Conservation (phyloP, 139 green algal species). For the Chlamydomonas schloesseri region DNA sequence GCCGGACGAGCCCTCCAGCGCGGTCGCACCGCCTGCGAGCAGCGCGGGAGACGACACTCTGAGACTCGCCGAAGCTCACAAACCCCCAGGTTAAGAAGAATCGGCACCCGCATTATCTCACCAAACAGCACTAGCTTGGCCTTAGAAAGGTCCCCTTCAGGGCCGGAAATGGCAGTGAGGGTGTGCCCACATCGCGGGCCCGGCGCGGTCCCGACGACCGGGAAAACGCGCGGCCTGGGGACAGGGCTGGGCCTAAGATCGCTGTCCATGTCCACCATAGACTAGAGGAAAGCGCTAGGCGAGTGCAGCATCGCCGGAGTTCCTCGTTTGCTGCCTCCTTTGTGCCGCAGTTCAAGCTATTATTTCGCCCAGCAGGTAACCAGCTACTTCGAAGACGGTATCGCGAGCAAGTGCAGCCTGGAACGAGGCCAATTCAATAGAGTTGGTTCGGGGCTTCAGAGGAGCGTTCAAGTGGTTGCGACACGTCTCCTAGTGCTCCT, state of each 20-base stretch:
- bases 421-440: no score
- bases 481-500: no score
- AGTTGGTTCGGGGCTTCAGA: no score
- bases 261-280: constrained; percentile 18
- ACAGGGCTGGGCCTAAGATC: constrained; percentile 40
- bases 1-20: constrained; percentile 81
- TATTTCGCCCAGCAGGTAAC: no score
- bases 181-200: constrained; percentile 94
- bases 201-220: constrained; percentile 47
- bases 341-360: no score
- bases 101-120: constrained; percentile 40
- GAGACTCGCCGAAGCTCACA: not conserved
- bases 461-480: no score
- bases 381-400: no score
- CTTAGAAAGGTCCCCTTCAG: constrained; percentile 76
- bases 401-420: no score
- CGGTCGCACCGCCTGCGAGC: constrained; percentile 88
- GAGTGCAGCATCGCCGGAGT: no score
- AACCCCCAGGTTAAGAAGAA: no score
- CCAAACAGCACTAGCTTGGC: constrained; percentile 92
- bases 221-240: constrained; percentile 27
- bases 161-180: constrained; percentile 85
- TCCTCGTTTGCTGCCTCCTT: no score
- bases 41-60: not conserved
- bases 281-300: no score